These are phyloP conservation scores for Microsporum audouinii DNA, from an alignment of 2,329 filamentous ascomycete species.

Conservation along the genomic window DNA sequence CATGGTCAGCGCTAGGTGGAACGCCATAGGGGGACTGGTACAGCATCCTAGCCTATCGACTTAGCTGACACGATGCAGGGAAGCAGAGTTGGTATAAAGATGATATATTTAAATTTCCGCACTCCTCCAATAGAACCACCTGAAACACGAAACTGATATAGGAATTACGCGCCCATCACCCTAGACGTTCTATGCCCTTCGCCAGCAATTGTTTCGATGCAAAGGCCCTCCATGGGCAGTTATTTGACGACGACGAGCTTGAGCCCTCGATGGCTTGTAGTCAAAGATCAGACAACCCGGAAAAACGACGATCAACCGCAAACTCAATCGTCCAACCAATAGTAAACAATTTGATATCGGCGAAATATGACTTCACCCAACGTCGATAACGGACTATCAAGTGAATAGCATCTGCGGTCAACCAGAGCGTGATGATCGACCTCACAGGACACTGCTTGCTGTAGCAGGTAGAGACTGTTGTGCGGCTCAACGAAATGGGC, in stretches of 20 bases:
- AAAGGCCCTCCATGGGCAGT: no score
- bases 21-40: neutral
- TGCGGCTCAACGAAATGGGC: no score
- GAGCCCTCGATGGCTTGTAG: no score
- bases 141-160: neutral
- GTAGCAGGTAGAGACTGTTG: no score
- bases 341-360: neutral
- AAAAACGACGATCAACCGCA: neutral
- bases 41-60: neutral
- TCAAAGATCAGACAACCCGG: no score
- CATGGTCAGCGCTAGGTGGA: neutral
- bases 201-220: no score
- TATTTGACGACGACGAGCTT: no score
- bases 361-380: no score
- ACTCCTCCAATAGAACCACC: neutral
- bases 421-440: no score
- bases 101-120: neutral
- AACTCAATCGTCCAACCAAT: neutral
- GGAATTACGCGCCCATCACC: neutral
- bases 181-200: no score
- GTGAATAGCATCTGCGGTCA: neutral
- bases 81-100: neutral
- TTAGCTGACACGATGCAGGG: neutral
- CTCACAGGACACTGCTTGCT: no score
- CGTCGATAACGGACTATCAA: neutral